Base-by-base conservation (phyloP, 495 filamentous ascomycete species). In the Cercophora newfieldiana region DNA sequence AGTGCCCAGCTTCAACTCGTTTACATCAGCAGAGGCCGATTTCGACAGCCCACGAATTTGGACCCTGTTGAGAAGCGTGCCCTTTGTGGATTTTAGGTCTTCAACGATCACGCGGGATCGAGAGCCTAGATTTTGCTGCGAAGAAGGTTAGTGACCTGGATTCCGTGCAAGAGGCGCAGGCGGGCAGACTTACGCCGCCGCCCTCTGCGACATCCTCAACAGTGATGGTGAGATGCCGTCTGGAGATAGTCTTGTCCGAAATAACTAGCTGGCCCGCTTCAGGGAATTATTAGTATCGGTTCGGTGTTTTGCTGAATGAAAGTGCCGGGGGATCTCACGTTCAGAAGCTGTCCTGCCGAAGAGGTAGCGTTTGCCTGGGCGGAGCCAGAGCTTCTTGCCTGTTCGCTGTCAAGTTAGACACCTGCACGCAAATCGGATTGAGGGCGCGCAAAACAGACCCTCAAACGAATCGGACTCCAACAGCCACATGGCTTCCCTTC, bases 151-250 rank as follows among this genome's bases (percentile, higher is more conserved):
- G 71, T 50, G 66, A 68, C 29, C 7, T 57, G 44, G 65, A 25
- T 44, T 28, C 49, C 19, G 19, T n/a, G n/a, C n/a, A 22, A 7
- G 18, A 10, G 8, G 14, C 1, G 4, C 7, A n/a, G 8, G 48
- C 19, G 3, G 22, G 37, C 21, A 26, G 56, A 71, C 84, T 56
- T 86, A 96, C 91, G 61, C 88, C 90, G 76, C 92, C 89, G 57
- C 86, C 90, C 7, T 87, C 77, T 31, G 81, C 76, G 6, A 95
- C 89, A 0, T 77, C 66, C 14, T 82, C 86, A 1, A 98, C 87
- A 28, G 88, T 81, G 61, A 99, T 87, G 29, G 88, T 87, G 69
- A 97, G 80, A 75, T 99, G 95, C 67, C 94, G 89, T 30, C 94
- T 85, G n/a, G 95, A 99, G 57, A 99, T 88, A 6, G 87, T 87